A percentile compares a stretch with the other conserved stretches of the same genome.
These are phyloP conservation scores for Chaetoscypha palmicola DNA, from an alignment of 2,329 filamentous ascomycete genomes.

Conservation along the genomic window DNA sequence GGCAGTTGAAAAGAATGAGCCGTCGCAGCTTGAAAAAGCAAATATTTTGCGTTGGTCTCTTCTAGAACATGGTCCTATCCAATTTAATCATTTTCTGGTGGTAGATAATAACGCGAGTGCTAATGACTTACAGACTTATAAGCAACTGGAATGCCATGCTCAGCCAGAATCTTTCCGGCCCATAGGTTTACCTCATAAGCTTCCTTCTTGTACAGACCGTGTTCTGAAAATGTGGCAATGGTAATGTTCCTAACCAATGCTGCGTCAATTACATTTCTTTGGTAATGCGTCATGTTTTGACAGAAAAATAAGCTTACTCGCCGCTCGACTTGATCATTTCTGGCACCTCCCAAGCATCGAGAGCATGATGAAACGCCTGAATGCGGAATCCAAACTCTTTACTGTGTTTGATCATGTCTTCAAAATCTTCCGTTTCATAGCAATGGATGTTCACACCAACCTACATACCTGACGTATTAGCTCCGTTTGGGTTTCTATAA, in stretches of 20 bases:
- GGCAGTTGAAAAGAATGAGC: conserved; percentile 38
- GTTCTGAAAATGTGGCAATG: conserved; percentile 38
- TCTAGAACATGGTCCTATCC: conserved; percentile 31
- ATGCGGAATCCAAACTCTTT: conserved; percentile 38
- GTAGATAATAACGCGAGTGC: background rate
- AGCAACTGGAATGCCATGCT: conserved; percentile 36
- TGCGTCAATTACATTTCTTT: too few species aligned
- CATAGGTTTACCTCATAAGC: conserved; percentile 36
- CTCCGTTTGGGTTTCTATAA: too few species aligned
- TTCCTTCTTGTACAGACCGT: conserved; percentile 38
- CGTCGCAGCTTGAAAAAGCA: conserved; percentile 36
- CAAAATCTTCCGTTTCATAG: conserved; percentile 38
- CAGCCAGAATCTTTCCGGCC: conserved; percentile 35
- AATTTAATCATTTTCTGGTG: too few species aligned
- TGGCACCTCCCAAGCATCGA: conserved; percentile 36
- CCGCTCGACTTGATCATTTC: conserved; percentile 35
- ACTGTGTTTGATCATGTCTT: conserved; percentile 37
- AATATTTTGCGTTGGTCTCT: conserved; percentile 36
- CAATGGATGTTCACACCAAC: conserved; percentile 39
- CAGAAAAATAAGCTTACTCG: conserved; percentile 27
- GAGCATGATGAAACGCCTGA: conserved; percentile 37
- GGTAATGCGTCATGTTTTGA: background rate
- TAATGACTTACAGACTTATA: conserved; percentile 36
- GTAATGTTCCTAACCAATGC: conserved; percentile 39
- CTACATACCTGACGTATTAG: too few species aligned